Conservation (phyloP, 192 early-diverging fungal species). For the Phlyctochytrium arcticum region DNA sequence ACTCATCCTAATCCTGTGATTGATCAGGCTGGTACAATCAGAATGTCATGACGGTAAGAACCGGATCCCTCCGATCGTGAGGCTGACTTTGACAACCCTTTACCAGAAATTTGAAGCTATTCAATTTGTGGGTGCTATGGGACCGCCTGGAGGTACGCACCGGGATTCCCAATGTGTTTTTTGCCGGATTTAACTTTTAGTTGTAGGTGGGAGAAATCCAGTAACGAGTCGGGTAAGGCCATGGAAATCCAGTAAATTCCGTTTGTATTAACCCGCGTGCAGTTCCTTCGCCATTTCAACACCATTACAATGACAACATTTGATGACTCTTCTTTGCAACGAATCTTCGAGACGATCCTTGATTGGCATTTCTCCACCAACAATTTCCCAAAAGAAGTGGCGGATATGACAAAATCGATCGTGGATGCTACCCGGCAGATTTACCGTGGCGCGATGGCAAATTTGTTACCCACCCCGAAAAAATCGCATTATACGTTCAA, state of each 20-base stretch:
- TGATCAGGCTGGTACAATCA: slow-evolving; percentile 55
- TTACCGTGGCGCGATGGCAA: slow-evolving; percentile 50
- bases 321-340: slow-evolving; percentile 46
- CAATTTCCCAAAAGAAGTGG: slow-evolving; percentile 37
- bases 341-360: slow-evolving; percentile 53
- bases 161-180: too few relatives aligned
- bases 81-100: background rate
- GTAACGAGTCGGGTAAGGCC: background rate
- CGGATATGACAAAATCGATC: slow-evolving; percentile 33
- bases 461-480: slow-evolving; percentile 51
- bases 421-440: slow-evolving; percentile 49
- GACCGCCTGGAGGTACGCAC: slow-evolving; percentile 52
- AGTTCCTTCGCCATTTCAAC: slow-evolving; percentile 58
- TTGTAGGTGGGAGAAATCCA: too few relatives aligned
- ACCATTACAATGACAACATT: slow-evolving; percentile 52
- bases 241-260: background rate
- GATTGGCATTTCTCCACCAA: slow-evolving; percentile 55
- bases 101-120: slow-evolving; percentile 53
- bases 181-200: too few relatives aligned
- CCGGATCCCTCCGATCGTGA: background rate
- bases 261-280: background rate
- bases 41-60: slow-evolving; percentile 30
- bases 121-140: slow-evolving; percentile 60
- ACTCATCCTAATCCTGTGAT: background rate
- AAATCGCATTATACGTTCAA: slow-evolving; percentile 67